These are phyloP conservation scores for Pueraria montana DNA, from an alignment of 306 rosid species.

Conservation along the genomic window DNA sequence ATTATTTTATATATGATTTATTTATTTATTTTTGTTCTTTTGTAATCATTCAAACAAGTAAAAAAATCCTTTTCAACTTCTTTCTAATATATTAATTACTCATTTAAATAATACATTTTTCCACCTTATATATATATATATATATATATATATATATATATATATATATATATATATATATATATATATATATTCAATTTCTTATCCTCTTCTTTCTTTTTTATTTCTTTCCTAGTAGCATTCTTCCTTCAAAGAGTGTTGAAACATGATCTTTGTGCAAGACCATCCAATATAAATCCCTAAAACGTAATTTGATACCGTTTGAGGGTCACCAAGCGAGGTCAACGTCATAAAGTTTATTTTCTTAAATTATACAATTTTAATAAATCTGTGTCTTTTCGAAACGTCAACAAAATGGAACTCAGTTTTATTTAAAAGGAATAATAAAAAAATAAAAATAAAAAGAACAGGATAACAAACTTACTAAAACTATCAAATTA, in stretches of 20 bases:
- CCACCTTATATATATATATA: too few species aligned
- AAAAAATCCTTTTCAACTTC: neutral
- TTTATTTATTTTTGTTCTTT: too few species aligned
- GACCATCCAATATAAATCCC: constrained; percentile 40
- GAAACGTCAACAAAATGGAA: constrained; percentile 33
- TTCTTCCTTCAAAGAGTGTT: neutral
- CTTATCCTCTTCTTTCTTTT: neutral
- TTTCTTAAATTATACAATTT: constrained; percentile 36
- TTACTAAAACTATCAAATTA: constrained; percentile 51
- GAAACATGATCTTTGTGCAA: constrained; percentile 38
- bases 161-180: too few species aligned
- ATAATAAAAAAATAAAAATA: neutral
- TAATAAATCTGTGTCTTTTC: constrained; percentile 24
- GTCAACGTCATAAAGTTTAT: constrained; percentile 49
- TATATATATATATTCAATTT: neutral
- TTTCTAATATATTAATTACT: too few species aligned
- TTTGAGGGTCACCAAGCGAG: constrained; percentile 46
- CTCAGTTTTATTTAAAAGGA: constrained; percentile 6
- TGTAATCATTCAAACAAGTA: too few species aligned
- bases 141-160: too few species aligned
- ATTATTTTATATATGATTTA: too few species aligned
- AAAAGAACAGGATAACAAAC: neutral
- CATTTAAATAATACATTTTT: too few species aligned
- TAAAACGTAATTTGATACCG: constrained; percentile 36
- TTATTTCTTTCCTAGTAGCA: neutral